These are phyloP conservation scores for Rhizopus delemar DNA, from an alignment of 371 early-diverging fungal genomes.

Conservation along the genomic window DNA sequence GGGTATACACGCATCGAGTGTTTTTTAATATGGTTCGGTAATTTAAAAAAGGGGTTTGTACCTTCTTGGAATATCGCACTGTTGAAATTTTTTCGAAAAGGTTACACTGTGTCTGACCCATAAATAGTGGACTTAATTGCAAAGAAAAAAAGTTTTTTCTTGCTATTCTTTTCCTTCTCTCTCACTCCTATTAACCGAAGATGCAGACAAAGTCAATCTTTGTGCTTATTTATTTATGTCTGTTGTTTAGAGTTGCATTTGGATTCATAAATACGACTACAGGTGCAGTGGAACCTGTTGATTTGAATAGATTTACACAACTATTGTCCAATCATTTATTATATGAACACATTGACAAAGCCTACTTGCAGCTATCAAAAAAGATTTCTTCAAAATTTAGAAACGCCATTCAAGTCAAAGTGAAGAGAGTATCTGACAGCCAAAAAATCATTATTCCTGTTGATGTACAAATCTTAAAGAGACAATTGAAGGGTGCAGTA, in stretches of 20 bases:
- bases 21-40: neutral
- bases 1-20: neutral
- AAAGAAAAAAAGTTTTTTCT: slow-evolving; percentile 3
- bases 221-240: no score
- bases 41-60: no score
- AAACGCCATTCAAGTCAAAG: slow-evolving; percentile 24
- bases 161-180: neutral
- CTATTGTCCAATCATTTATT: slow-evolving; percentile 23
- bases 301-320: slow-evolving; percentile 21
- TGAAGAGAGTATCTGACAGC: slow-evolving; percentile 13
- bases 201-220: neutral
- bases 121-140: neutral
- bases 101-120: neutral
- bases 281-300: slow-evolving; percentile 5
- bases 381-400: slow-evolving; percentile 27
- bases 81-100: neutral
- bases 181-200: neutral
- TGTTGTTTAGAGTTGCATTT: no score
- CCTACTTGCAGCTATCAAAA: slow-evolving; percentile 19
- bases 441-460: slow-evolving; percentile 13
- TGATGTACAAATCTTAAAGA: slow-evolving; percentile 26
- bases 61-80: no score
- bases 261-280: no score
- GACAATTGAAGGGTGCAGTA: slow-evolving; percentile 26
- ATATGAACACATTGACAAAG: slow-evolving; percentile 29